Base-by-base conservation (phyloP, 1,139 yeast genomes). In the Debaryomyces sp. region DNA sequence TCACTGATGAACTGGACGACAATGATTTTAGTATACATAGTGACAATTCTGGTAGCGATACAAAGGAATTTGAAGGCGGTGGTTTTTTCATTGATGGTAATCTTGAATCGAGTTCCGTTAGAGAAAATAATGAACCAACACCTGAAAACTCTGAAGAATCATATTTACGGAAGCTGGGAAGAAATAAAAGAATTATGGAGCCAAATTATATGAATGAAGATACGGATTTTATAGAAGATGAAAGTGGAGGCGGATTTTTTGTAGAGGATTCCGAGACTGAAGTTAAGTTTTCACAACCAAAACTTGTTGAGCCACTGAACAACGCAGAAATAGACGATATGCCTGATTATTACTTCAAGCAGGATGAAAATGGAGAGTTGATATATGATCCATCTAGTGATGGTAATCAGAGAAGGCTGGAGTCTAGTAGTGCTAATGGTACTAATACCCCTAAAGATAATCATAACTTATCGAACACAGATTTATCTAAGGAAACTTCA, bases 361-460 rank as follows among this genome's bases (percentile, higher is more conserved):
- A 49, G 6, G 52, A 57, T 38, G 59, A 52, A 4, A 40, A 54
- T 24, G 70, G 70, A 1, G 61, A 63, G 18, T 48, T 66, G 12
- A 49, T 64, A 1, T 66, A 62, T 44, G 57, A 58, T 38, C 68
- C 68, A 1, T 6, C 22, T 26, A 10, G 17, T 21, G 38, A 21
- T 6, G 18, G 7, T 22, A n/a, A 24, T 5, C n/a, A 37, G 18
- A 2, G 5, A 1, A 12, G 26, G n/a, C 5, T 4, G 38, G 24
- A 32, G 15, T n/a, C 4, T 6, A 27, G 13, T 27, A 1, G 30
- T 27, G 30, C 12, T 27, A 12, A 24, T 10, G 27, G 5, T 27
- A 12, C 30, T n/a, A 6, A 27, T 2, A 27, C 12, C 13, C 13
- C 6, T 1, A 10, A 10, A 27, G 13, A 12, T 5, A n/a, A 27